These are phyloP conservation scores for Albophoma yamanashiensis DNA, from an alignment of 2,329 filamentous ascomycete genomes.

Conservation along the genomic window DNA sequence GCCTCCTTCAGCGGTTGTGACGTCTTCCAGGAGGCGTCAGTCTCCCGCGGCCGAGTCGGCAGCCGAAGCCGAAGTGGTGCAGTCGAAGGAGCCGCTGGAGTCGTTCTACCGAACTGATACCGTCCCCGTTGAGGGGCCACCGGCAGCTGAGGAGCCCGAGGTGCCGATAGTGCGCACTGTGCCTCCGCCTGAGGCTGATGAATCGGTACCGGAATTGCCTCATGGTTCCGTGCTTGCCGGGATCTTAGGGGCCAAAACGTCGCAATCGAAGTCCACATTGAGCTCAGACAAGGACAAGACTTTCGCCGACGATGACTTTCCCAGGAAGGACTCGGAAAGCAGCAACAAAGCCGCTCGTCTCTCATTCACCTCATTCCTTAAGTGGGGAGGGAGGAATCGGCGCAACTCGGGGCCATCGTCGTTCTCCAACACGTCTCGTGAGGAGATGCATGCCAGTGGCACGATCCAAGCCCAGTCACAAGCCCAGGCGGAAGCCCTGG, in stretches of 20 bases:
- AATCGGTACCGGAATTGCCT: conserved; percentile 11
- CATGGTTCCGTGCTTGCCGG: conserved; percentile 19
- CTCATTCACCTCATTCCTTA: conserved; percentile 67
- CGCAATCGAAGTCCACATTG: conserved; percentile 38
- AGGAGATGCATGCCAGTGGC: conserved; percentile 55
- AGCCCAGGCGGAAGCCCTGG: conserved; percentile 21
- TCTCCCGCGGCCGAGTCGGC: conserved; percentile 13
- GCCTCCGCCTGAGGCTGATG: conserved; percentile 7
- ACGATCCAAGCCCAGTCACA: conserved; percentile 14
- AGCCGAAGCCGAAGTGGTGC: conserved; percentile 10
- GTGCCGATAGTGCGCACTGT: not conserved
- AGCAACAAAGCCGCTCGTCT: conserved; percentile 32
- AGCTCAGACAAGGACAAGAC: conserved; percentile 29
- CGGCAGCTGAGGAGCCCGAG: not conserved
- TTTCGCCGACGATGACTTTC: conserved; percentile 36
- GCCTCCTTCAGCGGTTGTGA: conserved; percentile 42
- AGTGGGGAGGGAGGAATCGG: conserved; percentile 51
- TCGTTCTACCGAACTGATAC: conserved; percentile 20
- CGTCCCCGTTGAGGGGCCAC: conserved; percentile 5
- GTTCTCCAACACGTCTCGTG: conserved; percentile 86
- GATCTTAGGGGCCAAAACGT: conserved; percentile 34
- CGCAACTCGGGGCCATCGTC: conserved; percentile 54
- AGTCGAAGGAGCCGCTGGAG: conserved; percentile 12
- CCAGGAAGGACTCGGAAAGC: conserved; percentile 44
- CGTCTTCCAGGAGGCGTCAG: conserved; percentile 39